A percentile compares a stretch with the other conserved stretches of the same genome.
These are phyloP conservation scores for Globisporangium radiosum DNA, from an alignment of 352 stramenopile species.

Conservation along the genomic window DNA sequence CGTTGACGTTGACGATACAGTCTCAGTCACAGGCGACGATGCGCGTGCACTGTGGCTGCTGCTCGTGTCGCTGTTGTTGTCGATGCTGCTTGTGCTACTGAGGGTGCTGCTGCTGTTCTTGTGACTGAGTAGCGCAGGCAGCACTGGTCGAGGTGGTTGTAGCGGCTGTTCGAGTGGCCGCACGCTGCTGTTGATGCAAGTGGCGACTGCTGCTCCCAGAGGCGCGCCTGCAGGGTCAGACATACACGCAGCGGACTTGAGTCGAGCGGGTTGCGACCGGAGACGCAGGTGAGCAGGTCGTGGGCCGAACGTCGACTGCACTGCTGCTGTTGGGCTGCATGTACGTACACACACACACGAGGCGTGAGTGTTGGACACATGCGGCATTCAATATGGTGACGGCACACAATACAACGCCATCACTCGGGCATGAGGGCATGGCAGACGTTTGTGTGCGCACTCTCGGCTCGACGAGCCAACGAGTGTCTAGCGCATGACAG, in stretches of 20 bases:
- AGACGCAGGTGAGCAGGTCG: no score
- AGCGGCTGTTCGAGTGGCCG: background rate
- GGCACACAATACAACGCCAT: background rate
- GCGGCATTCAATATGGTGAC: no score
- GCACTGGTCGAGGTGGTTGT: background rate
- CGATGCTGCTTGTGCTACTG: conserved; percentile 3
- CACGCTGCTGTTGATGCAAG: background rate
- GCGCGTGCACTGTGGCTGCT: conserved; percentile 3
- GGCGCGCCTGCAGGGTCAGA: background rate
- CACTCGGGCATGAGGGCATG: no score
- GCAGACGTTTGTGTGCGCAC: no score
- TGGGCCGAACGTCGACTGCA: background rate
- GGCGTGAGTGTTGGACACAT: no score
- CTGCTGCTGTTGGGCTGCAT: background rate
- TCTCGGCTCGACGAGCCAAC: background rate
- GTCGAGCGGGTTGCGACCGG: background rate
- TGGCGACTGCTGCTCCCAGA: conserved; percentile 1
- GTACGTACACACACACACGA: no score
- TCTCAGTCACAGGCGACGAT: background rate
- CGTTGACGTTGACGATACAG: background rate
- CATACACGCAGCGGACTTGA: background rate
- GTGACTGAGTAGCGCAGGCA: background rate
- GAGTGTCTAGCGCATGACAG: no score
- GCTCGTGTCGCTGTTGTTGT: conserved; percentile 5
- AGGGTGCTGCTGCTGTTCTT: background rate